Base-by-base conservation (phyloP, 225 moss, liverwort and hornwort genomes). In the Straminergon stramineum region DNA sequence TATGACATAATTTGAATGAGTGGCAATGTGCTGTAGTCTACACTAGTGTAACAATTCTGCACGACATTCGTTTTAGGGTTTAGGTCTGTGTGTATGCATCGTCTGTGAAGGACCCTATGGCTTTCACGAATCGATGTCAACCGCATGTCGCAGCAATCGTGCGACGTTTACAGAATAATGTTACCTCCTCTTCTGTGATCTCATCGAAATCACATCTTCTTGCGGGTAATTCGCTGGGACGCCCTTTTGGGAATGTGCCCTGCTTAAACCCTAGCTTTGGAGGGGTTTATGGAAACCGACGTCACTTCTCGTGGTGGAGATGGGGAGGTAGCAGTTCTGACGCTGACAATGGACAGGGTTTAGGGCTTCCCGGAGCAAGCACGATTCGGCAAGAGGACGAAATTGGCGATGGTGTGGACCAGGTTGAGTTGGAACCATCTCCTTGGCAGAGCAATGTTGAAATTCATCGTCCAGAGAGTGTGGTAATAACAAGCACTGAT, bases 261-360 rank as follows among this genome's bases (percentile, higher is more conserved):
- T 81, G 64, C 88, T 81, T 89, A 43, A 83, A 75, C 55, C 75
- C 83, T 79, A 87, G 39, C 81, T 74, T 28, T 77, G 92, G 65
- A 69, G 68, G 90, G 88, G 88, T 51, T 91, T 90, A 82, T 81
- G 89, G 76, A 62, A 75, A 64, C 5, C 84, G 71, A 45, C 91
- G 94, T 56, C 91, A 90, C 17, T 90, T 93, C 83, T 92, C 94
- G 39, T 92, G 93, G 94, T 93, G 94, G 94, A 88, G 88, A 86
- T 62, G 90, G 90, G 86, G 88, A 65, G 53, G 73, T 31, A 79
- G 81, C 52, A 84, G 71, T 64, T 74, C 89, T 21, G 39, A 67
- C 56, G 77, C 30, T 45, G 69, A 87, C 81, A 84, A 77, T n/a
- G 87, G 56, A 85, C 87, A 70, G 84, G 75, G 48, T 45, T 61